Evolutionary conservation across 306 rosid genomes (phyloP), one percentile per base, ranked within the genome.

Genomic region (Neltuma alba): DNA sequence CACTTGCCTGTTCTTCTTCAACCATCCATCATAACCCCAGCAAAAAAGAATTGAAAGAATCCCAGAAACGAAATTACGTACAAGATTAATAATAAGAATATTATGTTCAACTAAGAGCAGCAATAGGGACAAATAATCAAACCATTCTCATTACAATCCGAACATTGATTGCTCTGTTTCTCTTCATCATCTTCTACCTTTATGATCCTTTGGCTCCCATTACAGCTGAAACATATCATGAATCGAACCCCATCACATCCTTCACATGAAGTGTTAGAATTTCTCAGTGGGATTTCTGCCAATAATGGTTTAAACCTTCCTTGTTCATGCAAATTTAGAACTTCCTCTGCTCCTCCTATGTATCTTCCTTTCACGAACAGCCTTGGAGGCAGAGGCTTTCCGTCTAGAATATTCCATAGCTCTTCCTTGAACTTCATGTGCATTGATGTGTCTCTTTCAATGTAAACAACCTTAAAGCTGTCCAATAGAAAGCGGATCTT

Each of bases 91-190:
- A 9, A 54, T 23, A 82, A 76, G 10, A 65, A 20, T 20, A 8
- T 9, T 9, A 4, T 38, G 16, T 37, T 66, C 50, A 66, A 60
- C 83, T 88, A 92, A 79, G 92, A 81, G 81, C 92, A 81, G 79
- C 99, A 95, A 76, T 79, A 67, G 11, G 97, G 93, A 67, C 99
- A 95, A 4, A 91, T 6, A 50, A 91, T 91, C 84, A 95, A 83
- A 6, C 99, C 98, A 81, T 95, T 95, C 71, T 95, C 99, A 81
- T 93, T 95, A 57, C 99, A 95, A 44, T 80, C 60, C 3, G 83
- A 41, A 72, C 99, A 62, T 7, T 21, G 34, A 38, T n/a, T 34
- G 28, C 70, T 33, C 25, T 64, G 70, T 64, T 64, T 50, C 44
- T 72, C 66, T n/a, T 85, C 94, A 42, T 82, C 74, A 20, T 84